Conservation (phyloP, 192 early-diverging fungal genomes). For the Coemansia sp. region DNA sequence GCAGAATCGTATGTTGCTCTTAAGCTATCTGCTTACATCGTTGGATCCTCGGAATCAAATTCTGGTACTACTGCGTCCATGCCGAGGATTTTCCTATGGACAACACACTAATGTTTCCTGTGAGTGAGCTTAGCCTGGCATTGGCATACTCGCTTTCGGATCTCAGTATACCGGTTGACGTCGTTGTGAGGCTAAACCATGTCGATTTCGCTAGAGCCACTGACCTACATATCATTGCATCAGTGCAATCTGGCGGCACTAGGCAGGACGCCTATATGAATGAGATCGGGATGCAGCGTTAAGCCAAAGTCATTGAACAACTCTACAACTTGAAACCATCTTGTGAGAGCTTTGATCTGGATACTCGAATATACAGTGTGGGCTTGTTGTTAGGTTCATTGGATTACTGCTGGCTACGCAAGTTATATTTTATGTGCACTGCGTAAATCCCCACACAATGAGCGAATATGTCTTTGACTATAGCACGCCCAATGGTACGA, state of each 20-base stretch:
- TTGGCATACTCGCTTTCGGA: too few species aligned
- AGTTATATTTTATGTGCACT: conserved; percentile 36
- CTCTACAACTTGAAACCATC: not conserved
- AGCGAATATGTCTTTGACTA: not conserved
- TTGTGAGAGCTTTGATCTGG: conserved; percentile 5
- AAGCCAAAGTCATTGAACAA: conserved; percentile 13
- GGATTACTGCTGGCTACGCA: conserved; percentile 30
- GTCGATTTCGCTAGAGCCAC: conserved; percentile 23
- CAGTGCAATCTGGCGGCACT: conserved; percentile 27
- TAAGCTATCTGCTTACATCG: conserved; percentile 71
- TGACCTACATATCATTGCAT: conserved; percentile 18
- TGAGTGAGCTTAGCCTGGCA: conserved; percentile 32
- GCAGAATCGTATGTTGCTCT: conserved; percentile 40
- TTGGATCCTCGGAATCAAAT: not conserved
- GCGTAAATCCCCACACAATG: not conserved
- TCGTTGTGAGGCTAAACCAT: too few species aligned
- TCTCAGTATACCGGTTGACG: too few species aligned
- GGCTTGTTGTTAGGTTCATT: conserved; percentile 32
- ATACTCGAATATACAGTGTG: conserved; percentile 23
- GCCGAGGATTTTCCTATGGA: conserved; percentile 34
- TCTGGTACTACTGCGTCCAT: conserved; percentile 29
- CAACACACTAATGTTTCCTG: not conserved
- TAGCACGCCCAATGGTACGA: too few species aligned
- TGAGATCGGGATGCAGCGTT: conserved; percentile 28
- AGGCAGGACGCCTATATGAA: conserved; percentile 19